These are phyloP conservation scores for Linum tenue DNA, from an alignment of 345 rosid species.

Conservation along the genomic window DNA sequence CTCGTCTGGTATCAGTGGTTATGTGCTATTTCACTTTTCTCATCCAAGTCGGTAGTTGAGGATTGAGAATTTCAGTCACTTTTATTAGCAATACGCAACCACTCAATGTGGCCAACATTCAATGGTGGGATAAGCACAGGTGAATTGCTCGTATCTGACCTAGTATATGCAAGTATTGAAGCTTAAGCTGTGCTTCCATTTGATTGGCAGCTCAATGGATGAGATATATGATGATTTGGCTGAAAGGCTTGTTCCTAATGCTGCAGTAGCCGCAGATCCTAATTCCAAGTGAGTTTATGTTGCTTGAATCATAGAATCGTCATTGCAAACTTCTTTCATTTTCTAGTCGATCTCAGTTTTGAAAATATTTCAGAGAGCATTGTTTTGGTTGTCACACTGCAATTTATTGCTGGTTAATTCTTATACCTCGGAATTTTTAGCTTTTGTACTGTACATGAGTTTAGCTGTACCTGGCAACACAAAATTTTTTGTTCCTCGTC, in stretches of 20 bases:
- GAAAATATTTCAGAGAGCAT: neutral
- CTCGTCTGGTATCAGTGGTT: neutral
- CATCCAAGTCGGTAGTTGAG: neutral
- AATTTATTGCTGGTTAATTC: no score
- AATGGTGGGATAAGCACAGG: no score
- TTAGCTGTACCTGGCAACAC: neutral
- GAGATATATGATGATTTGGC: slow-evolving; percentile 72
- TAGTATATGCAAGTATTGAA: neutral
- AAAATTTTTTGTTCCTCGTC: neutral
- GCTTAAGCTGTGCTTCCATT: neutral
- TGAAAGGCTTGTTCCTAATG: slow-evolving; percentile 50
- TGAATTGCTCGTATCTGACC: neutral
- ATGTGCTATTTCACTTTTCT: neutral
- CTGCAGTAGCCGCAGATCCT: slow-evolving; percentile 45
- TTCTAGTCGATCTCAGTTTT: neutral
- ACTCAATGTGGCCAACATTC: neutral
- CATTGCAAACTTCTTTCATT: neutral
- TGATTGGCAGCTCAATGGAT: slow-evolving; percentile 52
- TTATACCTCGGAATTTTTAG: neutral
- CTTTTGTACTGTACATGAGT: neutral
- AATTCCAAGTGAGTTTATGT: slow-evolving; percentile 43
- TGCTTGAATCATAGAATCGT: slow-evolving; percentile 1
- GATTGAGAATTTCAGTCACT: neutral
- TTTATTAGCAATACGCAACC: neutral
- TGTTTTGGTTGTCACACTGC: neutral